Evolutionary conservation across 495 filamentous ascomycete species (phyloP), one percentile per base, ranked within the genome.

Genomic region (Cercophora scortea): DNA sequence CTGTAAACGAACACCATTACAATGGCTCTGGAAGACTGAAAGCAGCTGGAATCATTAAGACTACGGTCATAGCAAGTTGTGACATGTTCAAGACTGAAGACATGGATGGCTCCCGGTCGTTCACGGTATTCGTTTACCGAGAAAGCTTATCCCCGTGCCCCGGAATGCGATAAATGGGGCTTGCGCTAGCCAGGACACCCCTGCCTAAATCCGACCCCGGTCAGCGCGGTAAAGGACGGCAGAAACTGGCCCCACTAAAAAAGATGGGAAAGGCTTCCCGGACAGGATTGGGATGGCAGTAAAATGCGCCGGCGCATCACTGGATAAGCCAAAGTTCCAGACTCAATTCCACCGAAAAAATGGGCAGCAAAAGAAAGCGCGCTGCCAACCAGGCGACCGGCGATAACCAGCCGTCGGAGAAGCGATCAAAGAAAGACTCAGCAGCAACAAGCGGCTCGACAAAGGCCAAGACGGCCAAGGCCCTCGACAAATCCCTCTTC

Each of bases 311-410:
- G 5, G 25, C 5, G 25, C 25, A 25, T 25, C 25, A 25, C 25
- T 25, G 25, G 25, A 25, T 25, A 25, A 25, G 25, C 25, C 25
- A 25, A 25, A 25, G 2, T 25, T 25, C 25, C 25, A 25, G 25
- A 25, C 5, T 25, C 2, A 25, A 25, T 25, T 25, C 25, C 25
- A 25, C 25, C 25, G 25, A 25, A 25, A 25, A 25, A 53, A 72
- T 72, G 69, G 64, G 51, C 17, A 66, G 57, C 50, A 76, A 76
- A 61, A 62, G 73, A 44, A 76, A 76, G 66, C 69, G 71, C 53
- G 54, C 61, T 8, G 46, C 66, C 43, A 71, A 66, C 42, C 70
- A 71, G 55, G 49, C 57, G 15, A 46, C 46, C 43, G 61, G 58
- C 43, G 64, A 62, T 35, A 58, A 16, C 43, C 68, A 68, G 51